Evolutionary conservation across 768 basidiomycete genomes (phyloP), one percentile per base, ranked within the genome.

Genomic region (Xerocomus potaroensis): DNA sequence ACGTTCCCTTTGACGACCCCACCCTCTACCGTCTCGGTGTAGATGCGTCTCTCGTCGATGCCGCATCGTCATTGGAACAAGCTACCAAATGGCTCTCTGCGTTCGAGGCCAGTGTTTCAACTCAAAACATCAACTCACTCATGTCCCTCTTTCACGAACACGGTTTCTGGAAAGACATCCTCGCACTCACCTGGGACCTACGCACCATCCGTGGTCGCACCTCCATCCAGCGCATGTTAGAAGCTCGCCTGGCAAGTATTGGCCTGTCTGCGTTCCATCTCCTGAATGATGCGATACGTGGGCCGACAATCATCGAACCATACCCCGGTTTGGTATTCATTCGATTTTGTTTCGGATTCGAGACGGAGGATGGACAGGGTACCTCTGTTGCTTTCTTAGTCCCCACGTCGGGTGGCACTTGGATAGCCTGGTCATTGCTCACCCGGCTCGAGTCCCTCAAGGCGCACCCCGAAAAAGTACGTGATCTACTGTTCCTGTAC

Each of bases 401-500:
- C 1, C 55, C 68, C 4, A 60, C 60, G 11, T 60, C 69, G 5
- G 22, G 46, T 18, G 62, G 61, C 22, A 37, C 42, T 16, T 87
- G 84, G 86, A 79, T 74, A 56, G 81, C 81, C 0, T 75, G 80
- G 59, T 71, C 72, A 12, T 50, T 84, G 10, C 77, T 78, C 54
- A 86, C 84, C 2, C 72, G 76, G 34, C 69, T 88, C 8, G 76
- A 78, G 30, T 72, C 71, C 14, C 64, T 87, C 56, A 77, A 79
- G 38, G 74, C 63, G 2, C 68, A 70, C 56, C 77, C 78, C 0
- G 79, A 81, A 55, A 69, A 71, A 55, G 59, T 65, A 57, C 36
- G 54, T 35, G 31, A 4, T n/a, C n/a, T 5, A 6, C 10, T 11
- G 23, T 43, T n/a, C n/a, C n/a, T n/a, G n/a, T n/a, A n/a, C n/a